A percentile compares a stretch with the other conserved stretches of the same genome.
Conservation (phyloP, 1,284 basidiomycete species). For the Mycosarcoma mackinlayi region DNA sequence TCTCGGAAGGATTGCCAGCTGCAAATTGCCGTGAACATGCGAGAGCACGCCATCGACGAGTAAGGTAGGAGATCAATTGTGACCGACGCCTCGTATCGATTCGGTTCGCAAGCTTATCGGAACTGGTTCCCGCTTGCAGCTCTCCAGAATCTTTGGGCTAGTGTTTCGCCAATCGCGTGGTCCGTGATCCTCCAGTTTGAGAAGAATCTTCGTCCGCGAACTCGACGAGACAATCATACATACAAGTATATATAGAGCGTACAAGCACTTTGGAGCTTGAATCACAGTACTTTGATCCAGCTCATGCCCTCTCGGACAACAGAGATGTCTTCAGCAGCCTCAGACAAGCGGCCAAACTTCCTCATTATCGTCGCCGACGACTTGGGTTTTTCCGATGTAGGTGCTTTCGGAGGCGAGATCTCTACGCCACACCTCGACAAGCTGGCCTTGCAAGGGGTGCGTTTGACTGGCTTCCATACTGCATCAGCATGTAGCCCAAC, state of each 20-base stretch:
- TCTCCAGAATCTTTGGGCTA: neutral
- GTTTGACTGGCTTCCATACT: constrained; percentile 52
- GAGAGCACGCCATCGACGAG: neutral
- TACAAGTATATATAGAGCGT: neutral
- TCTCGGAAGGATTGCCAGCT: neutral
- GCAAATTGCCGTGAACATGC: neutral
- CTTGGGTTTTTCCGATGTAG: constrained; percentile 55
- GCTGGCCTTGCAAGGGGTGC: constrained; percentile 47
- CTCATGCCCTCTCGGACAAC: too few relatives aligned
- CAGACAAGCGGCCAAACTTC: constrained; percentile 11
- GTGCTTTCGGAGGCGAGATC: constrained; percentile 55
- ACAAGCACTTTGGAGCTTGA: too few relatives aligned
- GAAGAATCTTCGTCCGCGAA: neutral
- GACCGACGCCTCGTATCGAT: neutral
- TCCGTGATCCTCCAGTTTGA: neutral
- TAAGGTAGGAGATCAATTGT: neutral
- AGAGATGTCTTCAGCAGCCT: neutral
- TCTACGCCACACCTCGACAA: constrained; percentile 59
- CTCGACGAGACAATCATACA: neutral
- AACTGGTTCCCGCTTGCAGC: neutral
- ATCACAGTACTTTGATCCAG: too few relatives aligned
- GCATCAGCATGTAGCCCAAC: constrained; percentile 53
- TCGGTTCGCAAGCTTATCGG: neutral
- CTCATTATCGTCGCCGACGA: constrained; percentile 53
- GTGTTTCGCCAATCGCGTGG: neutral